Evolutionary conservation across 108 stramenopile genomes (phyloP).

Genomic region (Nitzschia sp.): DNA sequence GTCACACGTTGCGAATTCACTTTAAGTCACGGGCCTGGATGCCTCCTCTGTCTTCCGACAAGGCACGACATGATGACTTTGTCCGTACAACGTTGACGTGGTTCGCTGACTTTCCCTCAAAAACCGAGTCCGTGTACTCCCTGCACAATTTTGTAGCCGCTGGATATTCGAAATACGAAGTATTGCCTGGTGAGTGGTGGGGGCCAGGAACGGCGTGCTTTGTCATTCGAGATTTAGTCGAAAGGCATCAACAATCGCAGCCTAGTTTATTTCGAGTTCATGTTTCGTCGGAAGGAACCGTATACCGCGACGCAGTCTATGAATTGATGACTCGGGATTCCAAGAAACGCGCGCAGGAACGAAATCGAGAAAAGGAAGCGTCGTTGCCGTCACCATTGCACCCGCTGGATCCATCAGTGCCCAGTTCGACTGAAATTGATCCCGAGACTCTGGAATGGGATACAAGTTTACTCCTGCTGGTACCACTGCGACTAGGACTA

Average conservation of each 20-base stretch:
- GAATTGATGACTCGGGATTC: conserved; percentile 67
- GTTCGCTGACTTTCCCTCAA: conserved; percentile 84
- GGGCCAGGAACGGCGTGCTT: conserved; percentile 85
- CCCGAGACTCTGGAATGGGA: conserved; percentile 56
- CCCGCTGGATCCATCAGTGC: conserved; percentile 24
- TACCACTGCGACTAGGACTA: conserved; percentile 80
- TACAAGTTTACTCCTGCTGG: conserved; percentile 65
- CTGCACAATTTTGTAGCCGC: conserved; percentile 88
- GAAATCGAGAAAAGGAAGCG: conserved; percentile 6
- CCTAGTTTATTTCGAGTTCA: conserved; percentile 62
- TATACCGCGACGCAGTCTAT: conserved; percentile 73
- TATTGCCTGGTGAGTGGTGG: conserved; percentile 90
- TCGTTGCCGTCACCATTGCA: conserved; percentile 11
- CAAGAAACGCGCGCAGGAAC: conserved; percentile 26
- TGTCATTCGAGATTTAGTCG: conserved; percentile 77
- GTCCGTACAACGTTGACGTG: conserved; percentile 50
- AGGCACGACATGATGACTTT: conserved; percentile 48
- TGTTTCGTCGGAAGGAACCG: conserved; percentile 80
- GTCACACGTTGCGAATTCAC: conserved; percentile 77
- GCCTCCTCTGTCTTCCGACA: conserved; percentile 29
- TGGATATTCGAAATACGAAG: conserved; percentile 69
- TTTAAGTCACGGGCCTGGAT: conserved; percentile 62
- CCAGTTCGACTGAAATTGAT: background rate
- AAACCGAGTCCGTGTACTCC: conserved; percentile 55
- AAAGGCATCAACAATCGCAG: conserved; percentile 43